Percentiles rank a stretch among this genome's conserved stretches.
Evolutionary conservation across 1,284 basidiomycete genomes (phyloP).

Genomic region (Mycosarcoma maydis): DNA sequence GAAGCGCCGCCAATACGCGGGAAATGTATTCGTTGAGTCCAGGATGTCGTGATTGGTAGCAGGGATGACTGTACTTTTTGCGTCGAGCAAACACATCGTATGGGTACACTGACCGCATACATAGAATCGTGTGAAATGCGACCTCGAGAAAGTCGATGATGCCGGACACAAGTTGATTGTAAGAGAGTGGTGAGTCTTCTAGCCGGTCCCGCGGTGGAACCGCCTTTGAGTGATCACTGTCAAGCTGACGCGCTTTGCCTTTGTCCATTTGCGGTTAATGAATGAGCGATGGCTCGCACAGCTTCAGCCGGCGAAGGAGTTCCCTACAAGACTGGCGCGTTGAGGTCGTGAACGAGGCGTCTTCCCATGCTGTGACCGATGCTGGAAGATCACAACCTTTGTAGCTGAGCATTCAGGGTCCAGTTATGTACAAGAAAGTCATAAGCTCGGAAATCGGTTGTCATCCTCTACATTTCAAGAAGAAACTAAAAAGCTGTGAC

Average conservation of each 20-base stretch:
- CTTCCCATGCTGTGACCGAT: too few species aligned
- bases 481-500: constrained; percentile 1
- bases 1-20: constrained; percentile 78
- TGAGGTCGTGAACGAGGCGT: too few species aligned
- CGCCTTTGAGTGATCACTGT: constrained; percentile 4
- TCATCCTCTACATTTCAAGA: not conserved
- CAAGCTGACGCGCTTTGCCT: constrained; percentile 34
- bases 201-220: constrained; percentile 26
- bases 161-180: constrained; percentile 45
- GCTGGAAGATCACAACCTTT: too few species aligned
- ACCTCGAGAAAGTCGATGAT: constrained; percentile 75
- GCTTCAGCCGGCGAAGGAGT: too few species aligned
- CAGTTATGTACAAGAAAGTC: constrained; percentile 2
- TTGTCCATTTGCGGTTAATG: constrained; percentile 39
- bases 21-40: constrained; percentile 86
- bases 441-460: constrained; percentile 16
- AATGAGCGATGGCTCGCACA: too few species aligned
- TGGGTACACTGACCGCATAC: constrained; percentile 88
- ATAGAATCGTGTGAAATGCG: constrained; percentile 88
- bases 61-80: constrained; percentile 86
- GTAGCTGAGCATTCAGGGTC: constrained; percentile 22
- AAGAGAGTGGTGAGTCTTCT: constrained; percentile 43
- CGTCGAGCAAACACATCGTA: constrained; percentile 83
- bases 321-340: too few species aligned
- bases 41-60: constrained; percentile 90